These are phyloP conservation scores for Pyricularia sp. DNA, from an alignment of 2,329 filamentous ascomycete genomes.

Conservation along the genomic window DNA sequence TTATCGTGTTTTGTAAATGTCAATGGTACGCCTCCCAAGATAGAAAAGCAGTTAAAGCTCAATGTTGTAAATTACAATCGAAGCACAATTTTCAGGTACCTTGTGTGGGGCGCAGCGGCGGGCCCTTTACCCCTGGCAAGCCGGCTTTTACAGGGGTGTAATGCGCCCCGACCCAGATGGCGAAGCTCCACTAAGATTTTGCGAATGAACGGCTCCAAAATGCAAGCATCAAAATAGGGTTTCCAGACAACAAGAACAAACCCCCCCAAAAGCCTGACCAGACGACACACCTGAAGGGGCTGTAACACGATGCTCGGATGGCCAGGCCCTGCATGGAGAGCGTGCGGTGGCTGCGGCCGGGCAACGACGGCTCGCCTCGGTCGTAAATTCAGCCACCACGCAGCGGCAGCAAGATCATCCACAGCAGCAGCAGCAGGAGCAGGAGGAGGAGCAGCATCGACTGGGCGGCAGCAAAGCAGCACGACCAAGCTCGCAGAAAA, in stretches of 20 bases:
- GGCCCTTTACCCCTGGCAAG: neutral
- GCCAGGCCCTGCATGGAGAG: neutral
- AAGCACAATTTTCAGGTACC: neutral
- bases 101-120: neutral
- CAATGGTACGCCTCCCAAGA: neutral
- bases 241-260: too few species aligned
- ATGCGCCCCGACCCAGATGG: neutral
- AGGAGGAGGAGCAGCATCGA: neutral
- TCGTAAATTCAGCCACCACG: neutral
- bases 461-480: neutral
- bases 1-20: neutral
- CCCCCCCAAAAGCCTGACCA: neutral
- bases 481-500: slow-evolving; percentile 32
- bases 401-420: neutral
- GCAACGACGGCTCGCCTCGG: neutral
- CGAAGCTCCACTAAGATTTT: neutral
- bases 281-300: neutral
- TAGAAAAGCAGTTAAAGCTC: neutral
- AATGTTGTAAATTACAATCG: neutral
- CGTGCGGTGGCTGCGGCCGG: neutral
- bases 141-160: neutral
- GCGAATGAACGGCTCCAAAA: neutral
- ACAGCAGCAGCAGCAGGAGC: neutral
- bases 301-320: neutral
- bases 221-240: neutral